A percentile compares a stretch with the other conserved stretches of the same genome.
phyloP scores from a whole-genome alignment of 1,284 basidiomycete species.

The Heterobasidion annosum region DNA sequence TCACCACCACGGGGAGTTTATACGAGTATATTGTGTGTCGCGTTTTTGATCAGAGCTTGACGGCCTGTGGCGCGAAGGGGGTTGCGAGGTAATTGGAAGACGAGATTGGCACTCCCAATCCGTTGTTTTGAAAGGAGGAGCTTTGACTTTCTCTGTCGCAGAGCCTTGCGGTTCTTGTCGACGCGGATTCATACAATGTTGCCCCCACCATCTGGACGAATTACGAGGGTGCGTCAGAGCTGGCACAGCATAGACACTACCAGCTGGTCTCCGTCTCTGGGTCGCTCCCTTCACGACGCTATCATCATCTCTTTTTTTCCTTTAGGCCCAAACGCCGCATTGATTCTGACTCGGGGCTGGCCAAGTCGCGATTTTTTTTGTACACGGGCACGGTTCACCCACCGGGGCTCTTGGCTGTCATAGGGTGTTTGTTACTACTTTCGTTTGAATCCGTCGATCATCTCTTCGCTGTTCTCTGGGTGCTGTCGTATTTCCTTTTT shows the following conservation, averaged over 20 bases:
- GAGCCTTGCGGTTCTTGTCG: not conserved
- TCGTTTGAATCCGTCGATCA: not conserved
- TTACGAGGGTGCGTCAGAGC: not conserved
- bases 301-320: not conserved
- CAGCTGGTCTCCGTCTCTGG: not conserved
- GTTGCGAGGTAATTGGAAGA: not conserved
- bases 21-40: slow-evolving; percentile 11
- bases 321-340: not conserved
- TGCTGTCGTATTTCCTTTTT: not conserved
- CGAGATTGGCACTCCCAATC: not conserved
- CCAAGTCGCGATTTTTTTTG: not conserved
- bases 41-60: not conserved
- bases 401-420: not conserved
- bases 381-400: not conserved
- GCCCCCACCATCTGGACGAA: not conserved
- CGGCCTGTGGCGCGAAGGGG: not conserved
- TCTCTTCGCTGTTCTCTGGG: not conserved
- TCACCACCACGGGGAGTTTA: slow-evolving; percentile 2
- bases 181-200: not conserved
- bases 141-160: not conserved
- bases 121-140: not conserved
- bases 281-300: not conserved
- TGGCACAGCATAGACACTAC: not conserved
- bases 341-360: not conserved
- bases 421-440: not conserved